Base-by-base conservation (phyloP, 2,329 filamentous ascomycete species). In the Fusarium haematococcum region DNA sequence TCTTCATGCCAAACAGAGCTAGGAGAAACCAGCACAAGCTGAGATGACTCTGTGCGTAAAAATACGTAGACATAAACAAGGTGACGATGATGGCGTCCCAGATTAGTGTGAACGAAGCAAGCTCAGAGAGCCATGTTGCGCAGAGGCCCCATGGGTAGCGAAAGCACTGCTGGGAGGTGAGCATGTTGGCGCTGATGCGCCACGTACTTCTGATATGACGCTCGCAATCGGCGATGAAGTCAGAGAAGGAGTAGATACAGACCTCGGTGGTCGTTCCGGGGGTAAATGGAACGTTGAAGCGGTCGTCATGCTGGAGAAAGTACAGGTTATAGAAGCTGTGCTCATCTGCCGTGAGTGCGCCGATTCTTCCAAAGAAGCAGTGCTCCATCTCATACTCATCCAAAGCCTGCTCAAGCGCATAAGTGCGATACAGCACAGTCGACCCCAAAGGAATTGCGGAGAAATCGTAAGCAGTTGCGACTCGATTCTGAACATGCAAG, bases 281-380 rank as follows among this genome's bases (percentile, higher is more conserved):
- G 1, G 35, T 63, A 27, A 73, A 67, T 16, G 76, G 73, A 14
- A 73, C 64, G 3, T n/a, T 11, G 32, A 76, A 30, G 8, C 27
- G 32, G 18, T 45, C 37, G 37, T 48, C 58, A 41, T 73, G n/a
- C 18, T 59, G 23, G 1, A 76, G 41, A 4, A 76, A 41, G 33
- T 69, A 70, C 0, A 59, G 63, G 10, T 65, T 68, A 4, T 76
- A 62, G 45, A 67, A 77, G 5, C 59, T 50, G 30, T 77, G 52
- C 10, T 76, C 75, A 1, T 70, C 75, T 11, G 56, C 63, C 14
- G 41, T 63, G 11, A 73, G 61, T 6, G 48, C 57, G 11, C 74
- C 75, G 7, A 25, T 33, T 27, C 25, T 56, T 6, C 52, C 58
- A 58, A 72, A 66, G 43, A 56, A 57, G 57, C 60, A 76, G 6